Base-by-base conservation (phyloP, 1,139 yeast species). In the Yamadazyma oceani region DNA sequence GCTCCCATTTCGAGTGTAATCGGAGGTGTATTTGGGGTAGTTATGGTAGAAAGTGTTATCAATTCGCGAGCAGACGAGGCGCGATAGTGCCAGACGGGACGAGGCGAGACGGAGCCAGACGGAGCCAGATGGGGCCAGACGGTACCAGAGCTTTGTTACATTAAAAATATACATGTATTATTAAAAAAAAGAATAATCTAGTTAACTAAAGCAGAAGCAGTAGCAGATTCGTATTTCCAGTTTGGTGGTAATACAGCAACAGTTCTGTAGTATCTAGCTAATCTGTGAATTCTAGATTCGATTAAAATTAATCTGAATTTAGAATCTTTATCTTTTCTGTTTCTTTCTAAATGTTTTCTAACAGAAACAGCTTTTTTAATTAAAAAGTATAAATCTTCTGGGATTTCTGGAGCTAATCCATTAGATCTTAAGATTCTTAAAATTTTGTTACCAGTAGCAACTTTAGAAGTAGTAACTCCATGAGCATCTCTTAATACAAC, bases 161-260 rank as follows among this genome's bases (percentile, higher is more conserved):
- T 30, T 31, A 31, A 21, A 23, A n/a, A 27, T 26, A 13, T 26
- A 34, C 27, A 26, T 17, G 15, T 27, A 34, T 14, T 21, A 9
- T 15, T 27, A 27, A 26, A 19, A 23, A 26, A 26, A 38, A 33
- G 8, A 19, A 6, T 22, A 56, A 64, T 66, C 73, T 88, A 90
- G 85, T 90, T 90, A 69, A 94, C 98, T 78, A 94, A 84, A 75
- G 99, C 95, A 67, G 98, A 92, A 69, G 99, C 99, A 69, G 98
- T 94, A 70, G 98, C 95, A 60, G 98, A 90, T 81, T 92, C 98
- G 95, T 85, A 92, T 82, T 92, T 92, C 97, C 97, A 92, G 92
- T 86, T 89, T 72, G 98, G 97, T 65, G 98, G 97, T 69, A 92
- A 85, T 66, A 92, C 97, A 69, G 95, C 80, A 63, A 88, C 95